These are phyloP conservation scores for Trichothecium roseum DNA, from an alignment of 2,329 filamentous ascomycete species.

Conservation along the genomic window DNA sequence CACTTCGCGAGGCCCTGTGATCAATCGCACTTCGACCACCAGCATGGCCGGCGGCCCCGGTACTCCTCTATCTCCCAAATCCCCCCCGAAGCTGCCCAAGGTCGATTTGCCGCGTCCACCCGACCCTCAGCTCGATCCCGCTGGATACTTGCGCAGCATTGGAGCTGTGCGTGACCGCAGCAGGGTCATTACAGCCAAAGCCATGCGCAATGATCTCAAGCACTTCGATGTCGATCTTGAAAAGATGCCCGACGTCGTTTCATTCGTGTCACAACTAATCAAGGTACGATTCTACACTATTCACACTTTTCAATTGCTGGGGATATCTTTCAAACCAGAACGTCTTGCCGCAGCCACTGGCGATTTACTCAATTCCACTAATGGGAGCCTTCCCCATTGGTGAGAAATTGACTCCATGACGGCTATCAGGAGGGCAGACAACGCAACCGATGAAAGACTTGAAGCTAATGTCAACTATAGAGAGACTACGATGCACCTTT, in stretches of 20 bases:
- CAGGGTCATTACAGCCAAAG: slow-evolving; percentile 64
- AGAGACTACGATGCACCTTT: slow-evolving; percentile 47
- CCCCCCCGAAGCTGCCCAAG: slow-evolving; percentile 52
- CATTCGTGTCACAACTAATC: slow-evolving; percentile 86
- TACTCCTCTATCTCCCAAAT: slow-evolving; percentile 42
- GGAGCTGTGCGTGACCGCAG: slow-evolving; percentile 76
- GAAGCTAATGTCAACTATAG: slow-evolving; percentile 15
- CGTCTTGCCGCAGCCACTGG: too few species aligned
- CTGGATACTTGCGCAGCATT: slow-evolving; percentile 82
- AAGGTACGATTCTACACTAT: slow-evolving; percentile 47
- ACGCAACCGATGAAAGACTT: too few species aligned
- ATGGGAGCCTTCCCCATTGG: too few species aligned
- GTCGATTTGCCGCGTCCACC: slow-evolving; percentile 75
- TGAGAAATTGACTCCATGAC: too few species aligned
- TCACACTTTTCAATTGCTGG: not conserved
- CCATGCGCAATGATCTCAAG: slow-evolving; percentile 62
- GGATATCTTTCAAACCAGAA: too few species aligned
- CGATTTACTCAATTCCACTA: too few species aligned
- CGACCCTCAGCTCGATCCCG: slow-evolving; percentile 79
- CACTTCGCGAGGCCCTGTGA: slow-evolving; percentile 30
- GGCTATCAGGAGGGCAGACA: too few species aligned
- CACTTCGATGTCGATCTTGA: slow-evolving; percentile 84
- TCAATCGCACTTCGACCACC: slow-evolving; percentile 40
- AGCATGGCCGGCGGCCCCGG: slow-evolving; percentile 28
- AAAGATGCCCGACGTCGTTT: slow-evolving; percentile 75